Evolutionary conservation across 345 rosid species (phyloP).

Genomic region (Eucalyptus fibrosa): DNA sequence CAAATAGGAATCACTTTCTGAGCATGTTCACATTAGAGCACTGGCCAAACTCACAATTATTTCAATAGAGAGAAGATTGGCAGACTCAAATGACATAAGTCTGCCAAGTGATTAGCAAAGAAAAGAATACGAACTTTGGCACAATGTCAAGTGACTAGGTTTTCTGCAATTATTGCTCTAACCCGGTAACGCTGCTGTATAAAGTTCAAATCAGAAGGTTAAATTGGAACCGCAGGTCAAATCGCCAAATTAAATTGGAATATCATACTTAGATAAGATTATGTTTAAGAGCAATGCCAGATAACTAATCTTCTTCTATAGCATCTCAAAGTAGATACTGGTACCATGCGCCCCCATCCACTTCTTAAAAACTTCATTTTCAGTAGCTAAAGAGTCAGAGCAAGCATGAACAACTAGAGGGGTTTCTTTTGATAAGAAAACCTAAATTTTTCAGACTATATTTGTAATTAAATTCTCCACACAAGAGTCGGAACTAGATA

Average conservation of each 20-base stretch:
- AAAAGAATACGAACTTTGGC: background rate
- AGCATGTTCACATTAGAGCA: background rate
- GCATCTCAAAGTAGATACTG: background rate
- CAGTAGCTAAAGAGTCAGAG: background rate
- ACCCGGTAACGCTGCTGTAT: background rate
- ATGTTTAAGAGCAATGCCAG: background rate
- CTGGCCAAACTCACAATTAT: background rate
- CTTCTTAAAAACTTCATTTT: background rate
- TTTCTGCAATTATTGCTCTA: background rate
- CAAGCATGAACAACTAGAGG: background rate
- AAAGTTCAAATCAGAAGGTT: background rate
- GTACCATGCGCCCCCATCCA: background rate
- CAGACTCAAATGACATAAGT: background rate
- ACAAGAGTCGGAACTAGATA: background rate
- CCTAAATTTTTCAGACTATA: background rate
- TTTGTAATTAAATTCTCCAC: background rate
- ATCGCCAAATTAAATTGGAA: background rate
- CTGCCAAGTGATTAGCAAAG: background rate
- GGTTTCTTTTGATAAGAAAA: background rate
- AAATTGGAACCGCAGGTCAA: background rate
- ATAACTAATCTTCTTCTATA: background rate
- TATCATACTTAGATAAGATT: background rate
- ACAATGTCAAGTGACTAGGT: background rate
- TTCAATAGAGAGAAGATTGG: background rate
- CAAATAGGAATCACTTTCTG: background rate